Evolutionary conservation across 2,329 filamentous ascomycete genomes (phyloP), one percentile per base, ranked within the genome.

Genomic region (Paecilomyces sp.): DNA sequence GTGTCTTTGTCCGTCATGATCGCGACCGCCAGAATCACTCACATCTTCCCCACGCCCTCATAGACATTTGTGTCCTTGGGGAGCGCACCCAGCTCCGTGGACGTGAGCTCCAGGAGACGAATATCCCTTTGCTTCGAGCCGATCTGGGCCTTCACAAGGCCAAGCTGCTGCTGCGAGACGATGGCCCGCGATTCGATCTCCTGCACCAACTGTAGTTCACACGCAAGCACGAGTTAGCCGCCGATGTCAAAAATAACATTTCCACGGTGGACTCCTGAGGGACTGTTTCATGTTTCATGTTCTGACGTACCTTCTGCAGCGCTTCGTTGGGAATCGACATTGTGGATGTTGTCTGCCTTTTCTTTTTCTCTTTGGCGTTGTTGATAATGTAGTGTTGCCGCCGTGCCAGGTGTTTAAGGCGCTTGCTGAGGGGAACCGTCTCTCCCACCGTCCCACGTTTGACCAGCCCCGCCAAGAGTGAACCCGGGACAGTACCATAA

Each of bases 11-110:
- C 31, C 7, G 12, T 33, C 36, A 47, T 1, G 15, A 22, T 18
- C 36, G 15, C 36, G 8, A 18, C 36, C 36, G 11, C 31, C 58
- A 57, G 31, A 53, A 50, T 36, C 58, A 77, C 87, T 69, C 76
- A 97, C 94, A 99, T 97, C 79, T 97, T 99, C 57, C 94, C 94
- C 11, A 97, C 89, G 5, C 93, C 93, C 77, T 97, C 93, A 70
- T 97, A 99, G 30, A 96, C 85, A 33, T 88, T 88, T 0, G 91
- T 94, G 55, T 88, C 84, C 18, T 83, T 74, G 3, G 92, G 88
- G 62, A 99, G 77, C 6, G 85, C 83, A n/a, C 85, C 84, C 56
- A 97, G 81, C 76, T 99, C 94, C 64, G 84, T 90, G 36, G 88
- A 84, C 1, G 93, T 97, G 65, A 99, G 80, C 75, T 96, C 90